Base-by-base conservation (phyloP, 352 stramenopile species). In the Phytophthora litchii region DNA sequence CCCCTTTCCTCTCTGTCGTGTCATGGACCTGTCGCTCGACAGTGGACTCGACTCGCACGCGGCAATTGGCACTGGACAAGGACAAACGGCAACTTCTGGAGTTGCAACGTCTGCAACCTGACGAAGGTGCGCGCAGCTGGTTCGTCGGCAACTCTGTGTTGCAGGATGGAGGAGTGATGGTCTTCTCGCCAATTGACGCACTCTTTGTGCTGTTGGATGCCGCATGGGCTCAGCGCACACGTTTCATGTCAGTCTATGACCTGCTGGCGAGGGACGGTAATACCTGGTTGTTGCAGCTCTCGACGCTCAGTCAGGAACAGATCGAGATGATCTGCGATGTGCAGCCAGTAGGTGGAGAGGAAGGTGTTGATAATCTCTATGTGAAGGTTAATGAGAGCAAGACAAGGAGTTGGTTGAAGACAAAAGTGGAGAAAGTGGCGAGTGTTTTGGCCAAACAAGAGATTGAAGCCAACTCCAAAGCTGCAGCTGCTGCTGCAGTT, bases 81-180 rank as follows among this genome's bases (percentile, higher is more conserved):
- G 37, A 44, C 40, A 69, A 55, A 12, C 37, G 45, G 1, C 57
- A 62, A 17, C 54, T 91, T 44, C 67, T 92, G 34, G 83, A 92
- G 61, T 45, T 92, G 61, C 80, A 92, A 64, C 78, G 76, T 46
- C 44, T 92, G 55, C 78, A 89, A 59, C 80, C 77, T 37, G 38
- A 86, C 7, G 62, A 84, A 29, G 76, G 86, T 51, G 59, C 72
- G 45, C 68, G 81, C 19, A 91, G 81, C 62, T 93, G 83, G 83
- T 93, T 93, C 58, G 64, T 90, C 10, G 80, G 76, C n/a, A 91
- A 89, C 54, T 44, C 67, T 48, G 86, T 92, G 38, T 46, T 84
- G 29, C 77, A 90, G 69, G 75, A 92, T 46, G 85, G 83, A 11
- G 78, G 70, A 34, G 9, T 92, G 14, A 64, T 83, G 21, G 65